Evolutionary conservation across 371 early-diverging fungal genomes (phyloP).

Genomic region (Actinomortierella wolfii): DNA sequence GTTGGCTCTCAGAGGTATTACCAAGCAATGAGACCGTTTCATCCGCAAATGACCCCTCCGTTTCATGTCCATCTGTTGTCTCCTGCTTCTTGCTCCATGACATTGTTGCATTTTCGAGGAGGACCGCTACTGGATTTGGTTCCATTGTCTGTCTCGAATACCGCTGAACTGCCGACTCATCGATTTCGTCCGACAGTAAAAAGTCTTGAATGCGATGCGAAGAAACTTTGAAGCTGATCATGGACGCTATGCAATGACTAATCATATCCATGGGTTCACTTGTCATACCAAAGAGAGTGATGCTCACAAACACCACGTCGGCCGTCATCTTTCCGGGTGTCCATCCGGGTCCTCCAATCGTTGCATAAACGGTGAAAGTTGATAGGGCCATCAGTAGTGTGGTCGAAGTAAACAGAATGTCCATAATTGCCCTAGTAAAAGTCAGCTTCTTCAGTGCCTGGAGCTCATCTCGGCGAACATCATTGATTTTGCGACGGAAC

Average conservation of each 20-base stretch:
- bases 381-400: conserved; percentile 58
- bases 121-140: too few relatives aligned
- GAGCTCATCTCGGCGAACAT: conserved; percentile 54
- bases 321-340: conserved; percentile 58
- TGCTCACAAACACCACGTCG: conserved; percentile 83
- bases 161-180: conserved; percentile 58
- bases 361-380: conserved; percentile 58
- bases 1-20: conserved; percentile 20
- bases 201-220: conserved; percentile 77
- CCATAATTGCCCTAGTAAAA: conserved; percentile 59
- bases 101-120: too few relatives aligned
- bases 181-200: conserved; percentile 78
- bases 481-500: conserved; percentile 53
- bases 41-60: conserved; percentile 35
- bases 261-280: conserved; percentile 32
- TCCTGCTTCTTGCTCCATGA: conserved; percentile 4
- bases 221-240: conserved; percentile 81
- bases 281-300: conserved; percentile 91
- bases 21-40: conserved; percentile 58
- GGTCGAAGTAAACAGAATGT: conserved; percentile 55
- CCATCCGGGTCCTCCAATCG: conserved; percentile 55
- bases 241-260: neutral
- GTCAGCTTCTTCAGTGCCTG: conserved; percentile 65
- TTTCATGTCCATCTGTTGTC: neutral
- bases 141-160: neutral